Evolutionary conservation across 305 asterid species (phyloP).

Genomic region (Stenogyne calaminthoides): DNA sequence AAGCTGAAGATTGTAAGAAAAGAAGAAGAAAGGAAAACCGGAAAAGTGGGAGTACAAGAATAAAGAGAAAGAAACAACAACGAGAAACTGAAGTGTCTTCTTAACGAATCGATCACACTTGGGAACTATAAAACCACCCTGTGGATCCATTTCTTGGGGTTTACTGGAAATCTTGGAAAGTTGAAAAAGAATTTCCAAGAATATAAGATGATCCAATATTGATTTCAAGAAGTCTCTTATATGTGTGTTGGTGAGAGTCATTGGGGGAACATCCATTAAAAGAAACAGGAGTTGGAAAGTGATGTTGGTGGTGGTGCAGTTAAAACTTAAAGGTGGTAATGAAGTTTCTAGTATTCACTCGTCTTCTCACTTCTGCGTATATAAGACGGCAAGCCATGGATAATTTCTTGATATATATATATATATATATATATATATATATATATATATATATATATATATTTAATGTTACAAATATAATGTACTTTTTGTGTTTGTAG

Average conservation of each 20-base stretch:
- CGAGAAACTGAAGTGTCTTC: conserved; percentile 40
- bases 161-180: conserved; percentile 1
- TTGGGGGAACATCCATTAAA: background rate
- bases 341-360: conserved; percentile 40
- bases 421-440: too few species aligned
- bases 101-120: conserved; percentile 28
- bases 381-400: conserved; percentile 2
- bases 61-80: conserved; percentile 43
- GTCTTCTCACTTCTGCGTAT: background rate
- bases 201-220: background rate
- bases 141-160: background rate
- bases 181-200: conserved; percentile 8
- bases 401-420: background rate
- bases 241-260: background rate
- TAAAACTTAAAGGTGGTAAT: background rate
- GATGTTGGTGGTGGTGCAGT: conserved; percentile 17
- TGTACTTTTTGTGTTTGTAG: background rate
- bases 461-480: background rate
- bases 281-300: background rate
- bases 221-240: background rate
- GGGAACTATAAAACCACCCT: conserved; percentile 24
- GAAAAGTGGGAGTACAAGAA: conserved; percentile 38
- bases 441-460: too few species aligned
- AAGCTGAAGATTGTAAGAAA: conserved; percentile 35
- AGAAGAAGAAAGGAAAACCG: conserved; percentile 28